A percentile compares a stretch with the other conserved stretches of the same genome.
These are phyloP conservation scores for Syzygium aromaticum DNA, from an alignment of 345 rosid species.

Conservation along the genomic window DNA sequence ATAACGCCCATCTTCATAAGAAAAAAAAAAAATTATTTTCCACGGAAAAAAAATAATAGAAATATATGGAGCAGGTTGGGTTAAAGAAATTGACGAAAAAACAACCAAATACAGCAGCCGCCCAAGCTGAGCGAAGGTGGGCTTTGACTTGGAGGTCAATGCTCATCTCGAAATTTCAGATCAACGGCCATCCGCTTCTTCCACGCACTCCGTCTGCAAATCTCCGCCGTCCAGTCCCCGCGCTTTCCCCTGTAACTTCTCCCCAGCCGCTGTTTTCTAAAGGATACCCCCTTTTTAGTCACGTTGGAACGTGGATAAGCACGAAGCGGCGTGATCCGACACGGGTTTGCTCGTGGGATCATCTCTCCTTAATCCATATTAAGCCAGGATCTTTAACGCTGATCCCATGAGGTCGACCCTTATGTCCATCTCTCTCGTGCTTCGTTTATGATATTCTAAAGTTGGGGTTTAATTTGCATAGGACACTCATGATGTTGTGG, in stretches of 20 bases:
- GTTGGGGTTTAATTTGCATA: neutral
- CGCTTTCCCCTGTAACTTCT: neutral
- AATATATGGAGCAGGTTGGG: neutral
- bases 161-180: neutral
- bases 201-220: neutral
- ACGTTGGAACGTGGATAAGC: neutral
- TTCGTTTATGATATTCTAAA: neutral
- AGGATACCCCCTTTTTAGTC: neutral
- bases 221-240: neutral
- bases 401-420: neutral
- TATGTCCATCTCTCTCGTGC: neutral
- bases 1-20: neutral
- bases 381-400: neutral
- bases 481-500: neutral
- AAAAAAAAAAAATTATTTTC: neutral
- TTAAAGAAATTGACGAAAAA: neutral
- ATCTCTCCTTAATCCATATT: too few relatives aligned
- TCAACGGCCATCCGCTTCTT: neutral
- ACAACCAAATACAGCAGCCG: neutral
- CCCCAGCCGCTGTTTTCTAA: fast-evolving
- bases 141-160: neutral
- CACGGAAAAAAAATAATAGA: neutral
- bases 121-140: neutral
- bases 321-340: neutral
- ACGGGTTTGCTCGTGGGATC: neutral